Evolutionary conservation across 805 yeast species (phyloP).

Genomic region (Yamadazyma insecticola): DNA sequence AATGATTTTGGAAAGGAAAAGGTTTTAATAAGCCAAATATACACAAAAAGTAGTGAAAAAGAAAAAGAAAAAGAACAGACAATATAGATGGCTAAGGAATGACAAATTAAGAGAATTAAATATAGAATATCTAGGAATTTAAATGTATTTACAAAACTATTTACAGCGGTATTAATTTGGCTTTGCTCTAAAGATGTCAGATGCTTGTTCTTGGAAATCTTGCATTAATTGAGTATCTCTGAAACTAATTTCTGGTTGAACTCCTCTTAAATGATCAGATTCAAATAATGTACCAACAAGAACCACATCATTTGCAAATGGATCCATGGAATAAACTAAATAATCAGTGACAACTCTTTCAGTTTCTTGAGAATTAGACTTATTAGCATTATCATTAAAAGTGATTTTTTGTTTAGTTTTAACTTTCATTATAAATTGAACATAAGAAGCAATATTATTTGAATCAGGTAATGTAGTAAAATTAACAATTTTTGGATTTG

Average conservation of each 20-base stretch:
- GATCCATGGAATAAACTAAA: conserved; percentile 36
- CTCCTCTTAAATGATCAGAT: conserved; percentile 30
- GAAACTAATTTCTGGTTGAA: conserved; percentile 29
- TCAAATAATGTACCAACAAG: conserved; percentile 40
- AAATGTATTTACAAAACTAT: too few species aligned
- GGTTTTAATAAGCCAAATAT: too few species aligned
- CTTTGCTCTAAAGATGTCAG: conserved; percentile 39
- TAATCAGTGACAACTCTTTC: conserved; percentile 31
- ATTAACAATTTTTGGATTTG: conserved; percentile 66
- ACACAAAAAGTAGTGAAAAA: too few species aligned
- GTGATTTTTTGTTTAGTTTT: conserved; percentile 33
- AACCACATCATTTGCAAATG: conserved; percentile 32
- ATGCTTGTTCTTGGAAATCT: conserved; percentile 27
- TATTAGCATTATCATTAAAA: conserved; percentile 14
- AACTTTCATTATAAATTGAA: conserved; percentile 36
- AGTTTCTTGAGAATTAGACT: conserved; percentile 10
- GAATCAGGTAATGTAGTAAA: conserved; percentile 61
- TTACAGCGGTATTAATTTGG: conserved; percentile 17
- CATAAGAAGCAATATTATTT: conserved; percentile 31
- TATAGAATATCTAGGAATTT: too few species aligned
- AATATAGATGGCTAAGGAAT: too few species aligned
- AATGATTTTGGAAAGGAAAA: too few species aligned
- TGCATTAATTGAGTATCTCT: conserved; percentile 17
- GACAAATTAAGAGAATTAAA: too few species aligned
- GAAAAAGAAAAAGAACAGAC: too few species aligned